Base-by-base conservation (phyloP, 2,329 filamentous ascomycete species). In the Epicoccum nigrum region DNA sequence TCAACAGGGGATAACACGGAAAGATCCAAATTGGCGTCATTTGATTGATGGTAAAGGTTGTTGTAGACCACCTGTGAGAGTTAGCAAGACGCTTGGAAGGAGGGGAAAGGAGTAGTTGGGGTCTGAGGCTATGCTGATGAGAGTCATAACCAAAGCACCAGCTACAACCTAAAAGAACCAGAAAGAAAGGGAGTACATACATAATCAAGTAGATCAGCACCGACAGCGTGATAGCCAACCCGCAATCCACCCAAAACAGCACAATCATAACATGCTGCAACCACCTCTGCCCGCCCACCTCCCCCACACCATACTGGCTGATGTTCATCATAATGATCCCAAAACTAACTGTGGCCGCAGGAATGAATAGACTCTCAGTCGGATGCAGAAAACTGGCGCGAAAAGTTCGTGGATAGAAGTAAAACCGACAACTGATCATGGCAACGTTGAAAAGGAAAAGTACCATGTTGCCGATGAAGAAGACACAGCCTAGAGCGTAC, bases 351-450 rank as follows among this genome's bases (percentile, higher is more conserved):
- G 80, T 75, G 4, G 79, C 84, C 1, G 89, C 83, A 0, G 89
- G 88, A 13, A 90, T 85, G 67, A 93, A 94, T 0, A 93, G 78
- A 8, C 85, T 88, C 67, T 95, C 90, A 0, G 87, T 86, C 11
- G 89, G 89, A 73, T 93, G 89, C 6, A 85, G 77, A 53, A 94
- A 87, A 0, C 88, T 90, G 12, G 83, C 79, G 51, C 80, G 81
- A 66, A 93, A 90, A 7, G 86, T 89, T 15, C 86, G 83, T 0
- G 88, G 88, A 49, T 86, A 85, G 60, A 83, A 79, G 61, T 81
- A 82, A 70, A 95, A 94, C 16, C 89, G 83, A 8, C 85, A 73
- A 8, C 82, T 79, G 30, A 93, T 83, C 61, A 90, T 79, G 40
- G 79, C 65, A 67, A 84, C 85, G 58, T 91, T 90, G 60, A 91